Conservation (phyloP, 2,329 filamentous ascomycete genomes). For the Neonectria magnoliae region DNA sequence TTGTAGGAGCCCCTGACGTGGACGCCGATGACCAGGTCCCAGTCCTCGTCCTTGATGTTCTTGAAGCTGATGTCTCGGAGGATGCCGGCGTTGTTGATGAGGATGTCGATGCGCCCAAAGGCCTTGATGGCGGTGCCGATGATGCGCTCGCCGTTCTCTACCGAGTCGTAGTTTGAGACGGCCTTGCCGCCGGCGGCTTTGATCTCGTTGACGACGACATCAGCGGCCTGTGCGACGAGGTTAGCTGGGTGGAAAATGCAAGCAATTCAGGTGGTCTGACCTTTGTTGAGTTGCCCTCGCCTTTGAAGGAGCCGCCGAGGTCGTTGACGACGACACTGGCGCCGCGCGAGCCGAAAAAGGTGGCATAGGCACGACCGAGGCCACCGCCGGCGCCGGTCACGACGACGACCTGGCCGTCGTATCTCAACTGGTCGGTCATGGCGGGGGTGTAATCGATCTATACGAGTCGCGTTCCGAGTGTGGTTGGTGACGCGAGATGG, state of each 20-base stretch:
- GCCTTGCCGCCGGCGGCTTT: conserved; percentile 91
- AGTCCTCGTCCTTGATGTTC: conserved; percentile 97
- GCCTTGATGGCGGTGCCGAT: conserved; percentile 86
- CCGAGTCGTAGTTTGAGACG: conserved; percentile 96
- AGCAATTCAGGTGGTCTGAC: conserved; percentile 57
- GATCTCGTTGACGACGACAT: conserved; percentile 85
- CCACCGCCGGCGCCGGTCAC: conserved; percentile 85
- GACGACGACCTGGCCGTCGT: conserved; percentile 85
- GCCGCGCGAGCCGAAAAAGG: conserved; percentile 91
- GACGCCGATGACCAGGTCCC: conserved; percentile 93
- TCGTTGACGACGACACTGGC: conserved; percentile 98
- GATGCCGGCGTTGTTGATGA: conserved; percentile 98
- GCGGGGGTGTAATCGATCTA: conserved; percentile 38
- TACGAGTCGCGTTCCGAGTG: conserved; percentile 2
- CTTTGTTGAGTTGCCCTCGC: conserved; percentile 87
- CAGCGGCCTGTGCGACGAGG: conserved; percentile 69
- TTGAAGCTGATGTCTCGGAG: conserved; percentile 96
- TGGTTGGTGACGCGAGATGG: background rate
- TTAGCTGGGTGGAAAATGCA: conserved; percentile 30
- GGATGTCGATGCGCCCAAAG: conserved; percentile 89
- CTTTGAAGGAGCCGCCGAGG: conserved; percentile 90
- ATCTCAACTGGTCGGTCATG: conserved; percentile 78
- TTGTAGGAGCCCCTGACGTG: conserved; percentile 96
- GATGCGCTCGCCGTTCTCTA: conserved; percentile 93
- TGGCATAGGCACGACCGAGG: conserved; percentile 82